Evolutionary conservation across 768 basidiomycete genomes (phyloP), one percentile per base, ranked within the genome.

Genomic region (Royoungia palumana): DNA sequence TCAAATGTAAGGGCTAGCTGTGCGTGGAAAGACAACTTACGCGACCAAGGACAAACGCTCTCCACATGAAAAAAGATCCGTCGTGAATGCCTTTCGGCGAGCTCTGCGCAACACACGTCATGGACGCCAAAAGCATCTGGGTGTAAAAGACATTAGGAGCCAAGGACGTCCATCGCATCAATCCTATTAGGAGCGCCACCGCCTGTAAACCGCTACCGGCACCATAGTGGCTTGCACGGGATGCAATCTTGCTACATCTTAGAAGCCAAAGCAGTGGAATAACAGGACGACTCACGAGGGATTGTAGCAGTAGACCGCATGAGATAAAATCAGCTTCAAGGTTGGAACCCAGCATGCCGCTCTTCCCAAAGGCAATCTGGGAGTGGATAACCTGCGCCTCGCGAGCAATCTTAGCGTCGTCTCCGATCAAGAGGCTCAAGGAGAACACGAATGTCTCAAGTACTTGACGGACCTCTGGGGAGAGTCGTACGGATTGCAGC

Each of bases 301-400:
- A 73, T 50, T 82, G 77, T 32, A 88, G 62, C 16, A 84, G 51
- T 11, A 89, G 69, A 30, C 83, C 75, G 36, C 84, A 79, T 1
- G 82, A 81, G 39, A 84, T 69, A 17, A 81, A 76, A 57, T 89
- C 87, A 12, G 79, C 76, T 54, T 83, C 80, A 2, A 83, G 81
- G 55, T 73, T 79, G 19, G 82, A 70, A 11, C 77, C 79, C 25
- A 79, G 59, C 43, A 78, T 68, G 48, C 83, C 81, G 13, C 72
- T 75, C 61, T 82, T 87, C 17, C 78, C 79, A 25, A 82, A 62
- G 10, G 75, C 70, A 44, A 82, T 61, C 49, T 83, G 85, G 34
- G 82, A 78, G 44, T 87, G 85, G 70, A 86, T 78, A 66, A 86
- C 75, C 50, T 87, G 84, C 14, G 83, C 80, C 66, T 89, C 85